These are phyloP conservation scores for Magnusiomyces fungicola DNA, from an alignment of 1,139 yeast genomes.

Conservation along the genomic window DNA sequence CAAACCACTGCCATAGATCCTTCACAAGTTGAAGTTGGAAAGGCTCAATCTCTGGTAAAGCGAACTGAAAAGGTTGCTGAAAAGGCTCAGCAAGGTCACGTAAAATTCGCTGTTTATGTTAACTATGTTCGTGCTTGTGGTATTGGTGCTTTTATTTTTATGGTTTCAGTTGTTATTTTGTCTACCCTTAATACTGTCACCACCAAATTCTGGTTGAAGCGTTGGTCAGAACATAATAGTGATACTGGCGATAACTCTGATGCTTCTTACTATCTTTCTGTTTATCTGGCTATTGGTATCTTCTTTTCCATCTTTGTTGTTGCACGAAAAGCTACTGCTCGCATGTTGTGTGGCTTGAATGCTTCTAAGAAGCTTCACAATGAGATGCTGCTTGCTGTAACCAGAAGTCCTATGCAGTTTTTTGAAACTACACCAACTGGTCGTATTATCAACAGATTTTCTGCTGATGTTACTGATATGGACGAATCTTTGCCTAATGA, in stretches of 20 bases:
- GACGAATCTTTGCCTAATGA: constrained; percentile 51
- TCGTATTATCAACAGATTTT: constrained; percentile 61
- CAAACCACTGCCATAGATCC: constrained; percentile 6
- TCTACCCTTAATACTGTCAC: constrained; percentile 46
- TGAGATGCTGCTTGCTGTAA: constrained; percentile 67
- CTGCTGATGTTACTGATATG: constrained; percentile 59
- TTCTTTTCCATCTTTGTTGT: constrained; percentile 51
- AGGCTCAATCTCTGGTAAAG: constrained; percentile 16
- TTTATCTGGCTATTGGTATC: constrained; percentile 64
- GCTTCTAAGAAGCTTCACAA: constrained; percentile 77
- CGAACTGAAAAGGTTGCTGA: constrained; percentile 38
- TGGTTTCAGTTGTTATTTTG: constrained; percentile 35
- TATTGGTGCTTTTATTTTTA: constrained; percentile 50
- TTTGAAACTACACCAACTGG: constrained; percentile 67
- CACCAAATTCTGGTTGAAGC: constrained; percentile 81
- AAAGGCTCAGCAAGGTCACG: constrained; percentile 78
- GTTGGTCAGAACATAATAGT: constrained; percentile 87
- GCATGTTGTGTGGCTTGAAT: constrained; percentile 73
- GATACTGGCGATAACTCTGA: constrained; percentile 58
- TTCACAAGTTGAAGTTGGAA: constrained; percentile 6
- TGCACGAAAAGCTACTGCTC: constrained; percentile 56
- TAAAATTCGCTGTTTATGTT: constrained; percentile 72
- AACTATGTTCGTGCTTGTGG: constrained; percentile 85
- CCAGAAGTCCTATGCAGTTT: constrained; percentile 67
- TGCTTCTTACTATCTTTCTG: constrained; percentile 56